Percentiles rank a stretch among this genome's conserved stretches.
phyloP scores from a whole-genome alignment of 2,329 filamentous ascomycete genomes.

The Rhinocladiella similis region DNA sequence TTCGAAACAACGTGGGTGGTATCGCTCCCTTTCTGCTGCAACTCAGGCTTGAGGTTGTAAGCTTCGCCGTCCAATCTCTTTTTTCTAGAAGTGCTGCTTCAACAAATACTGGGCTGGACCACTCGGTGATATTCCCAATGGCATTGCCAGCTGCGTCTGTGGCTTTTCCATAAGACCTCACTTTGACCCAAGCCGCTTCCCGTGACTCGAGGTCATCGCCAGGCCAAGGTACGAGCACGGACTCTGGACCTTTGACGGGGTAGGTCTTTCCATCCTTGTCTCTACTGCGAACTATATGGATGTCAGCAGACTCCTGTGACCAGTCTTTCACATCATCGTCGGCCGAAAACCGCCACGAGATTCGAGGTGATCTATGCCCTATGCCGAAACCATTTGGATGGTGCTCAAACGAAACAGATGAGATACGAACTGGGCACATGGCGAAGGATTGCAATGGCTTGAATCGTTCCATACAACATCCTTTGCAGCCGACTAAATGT shows the following conservation, averaged over 20 bases:
- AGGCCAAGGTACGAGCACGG: conserved; percentile 34
- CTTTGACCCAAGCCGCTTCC: conserved; percentile 21
- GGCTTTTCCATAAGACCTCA: conserved; percentile 21
- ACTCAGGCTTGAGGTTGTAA: conserved; percentile 26
- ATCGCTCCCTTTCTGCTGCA: conserved; percentile 24
- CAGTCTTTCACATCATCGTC: conserved; percentile 21
- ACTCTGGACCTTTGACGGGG: conserved; percentile 22
- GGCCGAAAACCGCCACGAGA: conserved; percentile 32
- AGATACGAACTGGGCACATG: not conserved
- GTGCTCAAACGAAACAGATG: conserved; percentile 13
- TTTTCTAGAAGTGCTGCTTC: conserved; percentile 37
- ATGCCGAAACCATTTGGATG: conserved; percentile 30
- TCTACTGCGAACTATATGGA: conserved; percentile 23
- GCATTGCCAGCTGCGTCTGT: not conserved
- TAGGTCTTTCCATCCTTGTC: not conserved
- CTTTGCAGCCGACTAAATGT: no score
- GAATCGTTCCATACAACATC: no score
- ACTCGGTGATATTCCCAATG: conserved; percentile 3
- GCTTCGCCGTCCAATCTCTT: conserved; percentile 35
- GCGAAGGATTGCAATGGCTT: no score
- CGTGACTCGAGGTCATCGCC: conserved; percentile 26
- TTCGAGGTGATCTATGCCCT: conserved; percentile 26
- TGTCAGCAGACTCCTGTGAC: conserved; percentile 33
- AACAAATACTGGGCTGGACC: not conserved
- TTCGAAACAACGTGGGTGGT: conserved; percentile 39